Base-by-base conservation (phyloP, 306 rosid genomes). In the Biancaea sappan region DNA sequence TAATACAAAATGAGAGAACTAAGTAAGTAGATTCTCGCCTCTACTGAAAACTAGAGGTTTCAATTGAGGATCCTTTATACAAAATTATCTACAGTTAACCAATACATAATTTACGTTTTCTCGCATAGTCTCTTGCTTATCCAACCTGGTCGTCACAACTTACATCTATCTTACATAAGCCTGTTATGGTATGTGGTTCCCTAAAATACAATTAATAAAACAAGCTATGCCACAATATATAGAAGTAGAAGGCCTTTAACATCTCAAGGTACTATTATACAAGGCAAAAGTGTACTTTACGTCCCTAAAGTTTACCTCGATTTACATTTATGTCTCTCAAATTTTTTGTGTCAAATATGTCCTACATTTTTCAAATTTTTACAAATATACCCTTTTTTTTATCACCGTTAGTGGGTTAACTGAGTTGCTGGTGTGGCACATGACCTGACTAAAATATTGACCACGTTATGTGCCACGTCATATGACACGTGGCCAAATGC, bases 31-130 rank as follows among this genome's bases (percentile, higher is more conserved):
- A 32, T 61, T 56, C 76, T 68, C 37, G 57, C 43, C 26, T 62
- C 66, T 41, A 29, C 18, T 13, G 3, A 66, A 61, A 21, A 63
- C 26, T 69, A 14, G 48, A 14, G 48, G 21, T 41, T 47, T 31
- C 19, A 15, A 9, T 69, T 38, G 9, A 43, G 21, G 29, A 13
- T 19, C 4, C 1, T 37, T 10, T 15, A 28, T 6, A 67, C 15
- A 34, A 22, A 19, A 31, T 51, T 24, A 32, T 54, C 54, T 12
- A 32, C 31, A 46, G 28, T 31, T 31, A 53, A 57, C 63, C 57
- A 70, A 71, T 37, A 38, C 59, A 29, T 52, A 50, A 63, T 71
- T 28, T 29, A 50, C 41, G 29, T 29, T 50, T 69, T 57, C 25
- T 47, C 71, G 51, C 12, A 16, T 51, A 11, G 3, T n/a, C 24